Evolutionary conservation across 2,329 filamentous ascomycete species (phyloP).

Genomic region (Aspergillus calidoustus): DNA sequence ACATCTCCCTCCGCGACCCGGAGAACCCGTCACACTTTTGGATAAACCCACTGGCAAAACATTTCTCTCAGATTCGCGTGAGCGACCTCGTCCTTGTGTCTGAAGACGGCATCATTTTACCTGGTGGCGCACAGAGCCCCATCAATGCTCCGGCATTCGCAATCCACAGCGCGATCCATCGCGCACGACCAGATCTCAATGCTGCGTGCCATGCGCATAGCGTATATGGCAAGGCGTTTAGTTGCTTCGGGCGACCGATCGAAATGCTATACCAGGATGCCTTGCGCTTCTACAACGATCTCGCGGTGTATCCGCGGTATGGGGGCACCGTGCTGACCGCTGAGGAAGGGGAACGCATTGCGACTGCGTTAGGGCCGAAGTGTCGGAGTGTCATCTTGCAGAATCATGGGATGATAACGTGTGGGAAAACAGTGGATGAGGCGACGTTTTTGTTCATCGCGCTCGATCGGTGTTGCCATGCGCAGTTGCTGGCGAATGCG

Average conservation of each 20-base stretch:
- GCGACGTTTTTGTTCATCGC: conserved; percentile 68
- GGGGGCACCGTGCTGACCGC: conserved; percentile 52
- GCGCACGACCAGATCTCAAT: conserved; percentile 49
- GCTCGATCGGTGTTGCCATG: no score
- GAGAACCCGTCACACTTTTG: conserved; percentile 24
- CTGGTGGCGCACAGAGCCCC: conserved; percentile 40
- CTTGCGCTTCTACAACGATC: conserved; percentile 33
- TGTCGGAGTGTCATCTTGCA: conserved; percentile 31
- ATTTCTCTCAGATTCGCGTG: conserved; percentile 50
- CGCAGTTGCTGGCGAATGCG: no score
- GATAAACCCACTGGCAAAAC: conserved; percentile 39
- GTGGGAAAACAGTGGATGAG: conserved; percentile 74
- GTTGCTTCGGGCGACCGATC: conserved; percentile 47
- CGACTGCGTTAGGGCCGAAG: conserved; percentile 31
- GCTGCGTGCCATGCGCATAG: conserved; percentile 52
- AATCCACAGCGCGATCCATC: conserved; percentile 54
- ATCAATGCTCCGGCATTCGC: conserved; percentile 54
- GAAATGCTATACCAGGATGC: conserved; percentile 50
- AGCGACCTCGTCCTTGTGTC: conserved; percentile 53
- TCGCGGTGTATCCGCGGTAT: conserved; percentile 47
- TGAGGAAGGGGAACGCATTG: conserved; percentile 53
- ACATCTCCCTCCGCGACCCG: conserved; percentile 49
- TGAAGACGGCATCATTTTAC: conserved; percentile 45
- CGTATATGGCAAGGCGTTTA: conserved; percentile 51
- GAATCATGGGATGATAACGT: conserved; percentile 54